phyloP scores from a whole-genome alignment of 345 rosid species.

The Kernera saxatilis region DNA sequence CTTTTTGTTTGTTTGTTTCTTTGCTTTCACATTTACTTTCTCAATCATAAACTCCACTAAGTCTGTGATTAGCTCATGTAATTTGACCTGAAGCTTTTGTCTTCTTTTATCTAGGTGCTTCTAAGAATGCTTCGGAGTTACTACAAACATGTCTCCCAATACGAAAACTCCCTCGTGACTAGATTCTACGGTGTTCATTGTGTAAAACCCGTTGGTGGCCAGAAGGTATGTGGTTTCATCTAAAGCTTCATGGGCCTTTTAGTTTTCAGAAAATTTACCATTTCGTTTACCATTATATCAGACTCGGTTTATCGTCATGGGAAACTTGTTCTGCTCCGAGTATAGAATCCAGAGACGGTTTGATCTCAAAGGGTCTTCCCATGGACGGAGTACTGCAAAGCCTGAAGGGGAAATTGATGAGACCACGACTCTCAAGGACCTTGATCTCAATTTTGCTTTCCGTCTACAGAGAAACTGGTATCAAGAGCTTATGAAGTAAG shows the following conservation, averaged over 20 bases:
- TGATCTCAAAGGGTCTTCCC: conserved; percentile 96
- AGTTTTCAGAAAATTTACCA: neutral
- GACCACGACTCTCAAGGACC: conserved; percentile 90
- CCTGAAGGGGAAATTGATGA: conserved; percentile 90
- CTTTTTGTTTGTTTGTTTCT: conserved; percentile 22
- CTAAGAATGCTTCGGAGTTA: conserved; percentile 92
- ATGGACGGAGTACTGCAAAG: conserved; percentile 85
- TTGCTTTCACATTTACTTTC: conserved; percentile 27
- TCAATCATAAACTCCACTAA: conserved; percentile 22
- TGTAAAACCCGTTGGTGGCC: conserved; percentile 90
- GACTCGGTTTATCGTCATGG: conserved; percentile 96
- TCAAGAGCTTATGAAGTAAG: conserved; percentile 81
- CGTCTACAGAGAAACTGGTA: conserved; percentile 82
- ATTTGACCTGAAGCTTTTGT: conserved; percentile 30
- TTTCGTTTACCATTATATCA: conserved; percentile 16
- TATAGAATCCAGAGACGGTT: conserved; percentile 90
- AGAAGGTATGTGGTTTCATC: conserved; percentile 47
- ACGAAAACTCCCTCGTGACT: conserved; percentile 84
- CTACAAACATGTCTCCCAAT: conserved; percentile 60
- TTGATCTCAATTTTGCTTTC: conserved; percentile 87
- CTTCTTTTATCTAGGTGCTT: conserved; percentile 57
- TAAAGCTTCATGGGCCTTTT: neutral
- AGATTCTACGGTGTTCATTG: conserved; percentile 95
- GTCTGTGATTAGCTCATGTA: conserved; percentile 15
- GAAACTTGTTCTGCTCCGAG: conserved; percentile 93